Base-by-base conservation (phyloP, 2,329 filamentous ascomycete species). In the Gaeumannomyces sp. region DNA sequence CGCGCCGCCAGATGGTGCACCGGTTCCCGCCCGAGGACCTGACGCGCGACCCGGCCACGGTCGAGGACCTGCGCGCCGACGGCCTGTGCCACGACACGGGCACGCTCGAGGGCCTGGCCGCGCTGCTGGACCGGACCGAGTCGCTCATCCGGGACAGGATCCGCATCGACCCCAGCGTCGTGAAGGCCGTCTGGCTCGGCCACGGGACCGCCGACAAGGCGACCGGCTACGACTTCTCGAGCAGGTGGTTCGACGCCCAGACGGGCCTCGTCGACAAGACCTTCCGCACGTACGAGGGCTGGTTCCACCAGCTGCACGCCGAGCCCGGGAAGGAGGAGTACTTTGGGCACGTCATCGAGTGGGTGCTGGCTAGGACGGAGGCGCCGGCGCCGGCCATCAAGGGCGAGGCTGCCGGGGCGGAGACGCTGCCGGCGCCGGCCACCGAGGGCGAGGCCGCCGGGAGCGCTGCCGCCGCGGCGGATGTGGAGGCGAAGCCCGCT, bases 31-130 rank as follows among this genome's bases (percentile, higher is more conserved):
- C 85, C 2, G 81, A 83, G 66, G 81, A 88, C 67, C 73, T 97
- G 64, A 87, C 83, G 50, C 85, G 92, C 29, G 90, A 94, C 75
- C 79, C 83, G 29, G 84, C 78, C 28, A 85, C 91, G 2, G 81
- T 84, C 64, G 79, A 84, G 71, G 82, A 80, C 31, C 83, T 91
- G 68, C 77, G 79, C 2, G 82, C 85, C 35, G 93, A 97, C 75
- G 73, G 81, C 62, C 80, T 97, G 63, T 87, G 88, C 75, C 93
- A 97, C 76, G 84, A 94, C 75, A 94, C 87, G 2, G 93, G 92
- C 50, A 97, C 93, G 8, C 81, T 83, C n/a, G 89, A 93, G 74
- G 91, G 91, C 0, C 74, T 97, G 45, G 84, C 89, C 0, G 88
- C 85, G 0, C 83, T 97, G 83, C 78, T 97, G 68, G 91, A 96